Conservation (phyloP, 768 basidiomycete genomes). For the Nidula microcarpa region DNA sequence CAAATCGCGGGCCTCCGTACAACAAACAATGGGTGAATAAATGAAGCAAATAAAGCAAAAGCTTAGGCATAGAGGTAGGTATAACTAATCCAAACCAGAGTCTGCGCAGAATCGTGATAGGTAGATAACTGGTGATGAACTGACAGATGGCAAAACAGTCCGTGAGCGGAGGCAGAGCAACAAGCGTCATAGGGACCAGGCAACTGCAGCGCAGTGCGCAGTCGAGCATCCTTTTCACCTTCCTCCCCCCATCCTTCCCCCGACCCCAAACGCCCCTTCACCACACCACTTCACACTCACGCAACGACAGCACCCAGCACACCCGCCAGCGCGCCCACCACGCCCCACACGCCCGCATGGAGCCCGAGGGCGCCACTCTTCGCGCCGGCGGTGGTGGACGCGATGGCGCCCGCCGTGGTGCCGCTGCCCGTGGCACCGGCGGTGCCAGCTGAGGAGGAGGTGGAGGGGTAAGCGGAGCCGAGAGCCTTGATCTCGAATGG, state of each 20-base stretch:
- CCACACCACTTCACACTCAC: background rate
- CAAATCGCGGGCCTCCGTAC: no score
- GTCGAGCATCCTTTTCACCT: no score
- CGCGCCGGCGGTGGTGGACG: conserved; percentile 3
- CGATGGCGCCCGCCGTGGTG: conserved; percentile 16
- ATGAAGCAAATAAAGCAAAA: no score
- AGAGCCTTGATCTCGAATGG: conserved; percentile 59
- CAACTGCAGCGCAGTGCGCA: no score
- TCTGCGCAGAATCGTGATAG: no score
- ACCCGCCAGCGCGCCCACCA: background rate
- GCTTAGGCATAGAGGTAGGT: no score
- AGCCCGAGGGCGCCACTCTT: background rate
- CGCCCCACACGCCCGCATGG: background rate
- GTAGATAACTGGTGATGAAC: no score
- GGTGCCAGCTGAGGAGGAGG: conserved; percentile 18
- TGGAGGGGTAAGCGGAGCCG: conserved; percentile 50
- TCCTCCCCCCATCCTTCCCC: background rate
- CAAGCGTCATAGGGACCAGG: no score
- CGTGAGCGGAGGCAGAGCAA: no score
- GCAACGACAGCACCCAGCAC: background rate
- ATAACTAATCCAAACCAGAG: no score
- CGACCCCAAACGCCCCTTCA: background rate
- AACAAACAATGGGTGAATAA: no score
- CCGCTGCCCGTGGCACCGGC: conserved; percentile 16
- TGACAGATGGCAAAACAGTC: no score